Evolutionary conservation across 768 basidiomycete genomes (phyloP).

Genomic region (Xerocomellus dryophilus): DNA sequence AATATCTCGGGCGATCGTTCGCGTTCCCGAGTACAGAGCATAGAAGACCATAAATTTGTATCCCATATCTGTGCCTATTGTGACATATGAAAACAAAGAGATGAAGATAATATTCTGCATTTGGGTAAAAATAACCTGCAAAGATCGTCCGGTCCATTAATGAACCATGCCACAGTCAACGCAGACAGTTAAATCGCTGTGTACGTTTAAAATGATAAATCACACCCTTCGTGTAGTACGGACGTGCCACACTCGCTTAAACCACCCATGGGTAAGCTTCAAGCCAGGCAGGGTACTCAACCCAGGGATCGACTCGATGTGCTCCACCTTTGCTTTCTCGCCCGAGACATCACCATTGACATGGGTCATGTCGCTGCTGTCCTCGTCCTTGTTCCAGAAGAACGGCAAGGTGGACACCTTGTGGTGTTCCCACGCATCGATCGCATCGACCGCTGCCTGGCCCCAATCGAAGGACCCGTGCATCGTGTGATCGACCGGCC

Average conservation of each 20-base stretch:
- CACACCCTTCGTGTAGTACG: conserved; percentile 25
- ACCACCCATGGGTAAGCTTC: conserved; percentile 28
- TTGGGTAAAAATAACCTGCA: conserved; percentile 3
- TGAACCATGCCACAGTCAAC: conserved; percentile 10
- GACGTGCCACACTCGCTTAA: conserved; percentile 35
- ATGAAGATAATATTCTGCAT: conserved; percentile 2
- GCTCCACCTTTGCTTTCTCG: conserved; percentile 17
- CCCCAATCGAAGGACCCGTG: conserved; percentile 80
- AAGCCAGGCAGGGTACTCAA: conserved; percentile 22
- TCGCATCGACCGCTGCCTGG: conserved; percentile 55
- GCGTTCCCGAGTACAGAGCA: background rate
- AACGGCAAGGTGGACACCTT: conserved; percentile 37
- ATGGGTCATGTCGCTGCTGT: conserved; percentile 32
- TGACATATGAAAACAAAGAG: background rate
- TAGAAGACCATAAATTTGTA: conserved; percentile 7
- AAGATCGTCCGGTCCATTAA: background rate
- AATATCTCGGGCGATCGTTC: background rate
- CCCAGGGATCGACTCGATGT: conserved; percentile 22
- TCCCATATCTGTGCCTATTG: background rate
- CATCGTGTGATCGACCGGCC: conserved; percentile 48
- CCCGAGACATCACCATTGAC: background rate
- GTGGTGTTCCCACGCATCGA: conserved; percentile 56
- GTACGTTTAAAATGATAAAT: conserved; percentile 5
- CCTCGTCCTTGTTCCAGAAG: conserved; percentile 47
- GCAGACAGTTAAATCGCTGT: background rate